Base-by-base conservation (phyloP, 805 yeast genomes). In the Tetrapisispora iriomotensis region DNA sequence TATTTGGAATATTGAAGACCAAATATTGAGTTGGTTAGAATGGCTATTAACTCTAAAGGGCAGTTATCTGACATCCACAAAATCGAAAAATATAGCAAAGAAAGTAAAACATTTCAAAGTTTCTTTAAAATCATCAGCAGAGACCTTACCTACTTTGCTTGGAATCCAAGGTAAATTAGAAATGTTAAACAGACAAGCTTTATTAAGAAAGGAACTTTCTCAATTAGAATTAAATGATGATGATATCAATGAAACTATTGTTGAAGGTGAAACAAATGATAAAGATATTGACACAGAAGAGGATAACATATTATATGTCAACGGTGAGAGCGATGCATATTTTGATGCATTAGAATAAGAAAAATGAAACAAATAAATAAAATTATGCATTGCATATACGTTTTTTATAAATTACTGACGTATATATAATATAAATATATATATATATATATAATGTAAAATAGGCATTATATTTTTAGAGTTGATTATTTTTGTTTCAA, bases 121-220 rank as follows among this genome's bases (percentile, higher is more conserved):
- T 3, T 68, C 81, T 0, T 63, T 88, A 22, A 62, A 67, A 15
- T 65, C 73, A n/a, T 40, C 79, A 74, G 24, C 67, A 73, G 58
- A 71, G 71, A 44, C 68, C 70, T 62, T 90, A 45, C 82, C 88
- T 8, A 71, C 75, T 29, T 66, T 90, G 37, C 63, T 88, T 20
- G 77, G 92, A 1, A 70, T 90, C 23, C 94, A 88, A 58, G 98
- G 98, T 34, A 75, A 92, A 46, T 66, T 90, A 34, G 82, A 80
- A 51, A 70, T 90, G 58, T 68, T 90, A 31, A 73, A 73, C 46
- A 73, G 86, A 3, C 97, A 90, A 62, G 70, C 85, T 9, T 71
- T 74, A 41, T 64, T 90, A 47, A 77, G 96, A 53, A 59, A 62
- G 28, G 78, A 72, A 32, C 62, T 72, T 51, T 56, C 65, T 35